Evolutionary conservation across 1,284 basidiomycete species (phyloP).

Genomic region (Ceratobasidium sp.): DNA sequence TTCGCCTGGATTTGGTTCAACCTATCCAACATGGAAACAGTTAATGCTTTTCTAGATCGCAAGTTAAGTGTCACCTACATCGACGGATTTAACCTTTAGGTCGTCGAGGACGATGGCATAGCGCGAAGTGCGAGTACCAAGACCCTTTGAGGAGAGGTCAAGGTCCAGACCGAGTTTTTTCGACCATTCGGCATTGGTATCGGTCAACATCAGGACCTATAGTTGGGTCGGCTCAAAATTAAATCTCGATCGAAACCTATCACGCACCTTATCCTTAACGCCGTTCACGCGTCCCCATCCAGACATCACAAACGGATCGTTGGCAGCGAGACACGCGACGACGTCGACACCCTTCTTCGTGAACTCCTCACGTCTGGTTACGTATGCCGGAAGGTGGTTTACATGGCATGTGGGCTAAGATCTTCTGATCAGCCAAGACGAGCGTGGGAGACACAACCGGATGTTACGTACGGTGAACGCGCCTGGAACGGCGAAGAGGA

Average conservation of each 20-base stretch:
- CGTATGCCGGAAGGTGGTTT: constrained; percentile 79
- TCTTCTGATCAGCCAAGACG: constrained; percentile 21
- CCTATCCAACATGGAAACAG: constrained; percentile 2
- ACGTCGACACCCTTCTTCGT: constrained; percentile 81
- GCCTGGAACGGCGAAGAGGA: constrained; percentile 82
- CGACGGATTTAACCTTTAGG: constrained; percentile 75
- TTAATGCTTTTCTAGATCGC: too few species aligned
- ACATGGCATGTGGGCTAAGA: constrained; percentile 78
- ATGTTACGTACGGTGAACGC: constrained; percentile 76
- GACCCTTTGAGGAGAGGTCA: constrained; percentile 69
- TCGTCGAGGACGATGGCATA: constrained; percentile 81
- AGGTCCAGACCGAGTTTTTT: constrained; percentile 71
- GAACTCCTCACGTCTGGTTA: constrained; percentile 75
- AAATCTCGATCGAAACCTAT: background rate
- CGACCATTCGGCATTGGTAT: constrained; percentile 76
- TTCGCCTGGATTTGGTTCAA: constrained; percentile 61
- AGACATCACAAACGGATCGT: constrained; percentile 84
- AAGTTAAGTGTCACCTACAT: constrained; percentile 59
- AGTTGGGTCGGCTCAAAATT: constrained; percentile 27
- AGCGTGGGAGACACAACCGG: constrained; percentile 47
- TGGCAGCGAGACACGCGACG: constrained; percentile 77
- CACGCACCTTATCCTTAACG: constrained; percentile 75
- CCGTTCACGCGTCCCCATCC: constrained; percentile 80
- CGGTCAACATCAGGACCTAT: constrained; percentile 77
- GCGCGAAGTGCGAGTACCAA: constrained; percentile 77